Evolutionary conservation across 331 rosid genomes (phyloP).

Genomic region (Stylosanthes scabra): DNA sequence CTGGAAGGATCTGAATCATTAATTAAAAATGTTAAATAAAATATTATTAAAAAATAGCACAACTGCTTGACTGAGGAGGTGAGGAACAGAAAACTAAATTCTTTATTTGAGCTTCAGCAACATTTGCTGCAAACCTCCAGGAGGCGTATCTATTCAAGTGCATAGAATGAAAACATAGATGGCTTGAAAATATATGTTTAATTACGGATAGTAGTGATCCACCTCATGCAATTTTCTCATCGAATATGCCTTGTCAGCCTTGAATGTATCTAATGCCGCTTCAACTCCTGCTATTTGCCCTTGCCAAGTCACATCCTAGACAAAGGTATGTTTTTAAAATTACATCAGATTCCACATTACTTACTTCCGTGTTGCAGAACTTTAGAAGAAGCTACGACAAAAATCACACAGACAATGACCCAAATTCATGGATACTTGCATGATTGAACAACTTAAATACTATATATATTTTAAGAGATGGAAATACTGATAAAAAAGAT

Average conservation of each 20-base stretch:
- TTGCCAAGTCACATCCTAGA: constrained; percentile 94
- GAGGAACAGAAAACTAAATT: not conserved
- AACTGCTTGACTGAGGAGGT: constrained; percentile 20
- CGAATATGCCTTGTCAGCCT: constrained; percentile 86
- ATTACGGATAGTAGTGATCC: constrained; percentile 36
- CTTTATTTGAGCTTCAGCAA: constrained; percentile 20
- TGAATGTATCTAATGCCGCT: constrained; percentile 75
- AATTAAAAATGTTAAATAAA: constrained; percentile 42
- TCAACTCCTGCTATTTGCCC: constrained; percentile 84
- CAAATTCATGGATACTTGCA: constrained; percentile 22
- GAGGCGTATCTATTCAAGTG: constrained; percentile 31
- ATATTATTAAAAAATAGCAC: constrained; percentile 8
- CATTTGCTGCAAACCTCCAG: constrained; percentile 29
- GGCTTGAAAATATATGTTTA: constrained; percentile 28
- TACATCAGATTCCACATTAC: constrained; percentile 27
- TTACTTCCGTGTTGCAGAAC: constrained; percentile 11
- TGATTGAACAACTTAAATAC: constrained; percentile 26
- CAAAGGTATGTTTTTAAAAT: constrained; percentile 30
- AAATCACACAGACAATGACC: constrained; percentile 5
- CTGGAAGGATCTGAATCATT: constrained; percentile 90
- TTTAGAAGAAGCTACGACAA: constrained; percentile 24
- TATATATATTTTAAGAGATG: constrained; percentile 28
- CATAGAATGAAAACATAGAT: constrained; percentile 20
- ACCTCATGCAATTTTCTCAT: constrained; percentile 75
- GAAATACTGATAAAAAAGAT: constrained; percentile 9